These are phyloP conservation scores for Chlamydomonas schloesseri DNA, from an alignment of 139 green algal genomes.

Conservation along the genomic window DNA sequence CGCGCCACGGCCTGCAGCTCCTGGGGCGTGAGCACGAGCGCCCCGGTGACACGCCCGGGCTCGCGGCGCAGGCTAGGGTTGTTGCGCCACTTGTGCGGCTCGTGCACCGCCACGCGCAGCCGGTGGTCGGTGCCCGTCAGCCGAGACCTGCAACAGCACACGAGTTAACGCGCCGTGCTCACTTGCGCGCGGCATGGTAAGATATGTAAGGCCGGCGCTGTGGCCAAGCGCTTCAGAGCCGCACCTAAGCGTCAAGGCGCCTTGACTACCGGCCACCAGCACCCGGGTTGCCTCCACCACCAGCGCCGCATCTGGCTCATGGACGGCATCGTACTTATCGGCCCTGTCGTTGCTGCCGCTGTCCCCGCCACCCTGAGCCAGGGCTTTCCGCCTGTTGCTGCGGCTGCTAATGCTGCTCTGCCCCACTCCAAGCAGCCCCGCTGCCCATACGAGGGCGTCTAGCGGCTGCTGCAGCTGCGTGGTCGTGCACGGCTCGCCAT, in stretches of 20 bases:
- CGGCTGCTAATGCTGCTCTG: neutral
- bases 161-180: no score
- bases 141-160: no score
- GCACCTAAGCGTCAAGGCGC: no score
- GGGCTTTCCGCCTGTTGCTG: neutral
- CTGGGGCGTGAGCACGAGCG: neutral
- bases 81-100: neutral
- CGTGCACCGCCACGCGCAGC: neutral
- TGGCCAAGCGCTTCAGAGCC: no score
- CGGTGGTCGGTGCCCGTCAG: neutral
- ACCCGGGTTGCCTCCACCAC: no score
- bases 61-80: slow-evolving; percentile 26
- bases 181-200: no score
- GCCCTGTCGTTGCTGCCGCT: no score
- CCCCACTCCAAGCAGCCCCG: neutral
- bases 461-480: slow-evolving; percentile 26
- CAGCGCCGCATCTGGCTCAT: no score
- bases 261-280: no score
- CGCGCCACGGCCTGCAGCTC: neutral
- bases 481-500: neutral
- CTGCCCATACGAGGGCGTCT: neutral
- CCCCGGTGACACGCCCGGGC: neutral
- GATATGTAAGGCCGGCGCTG: no score
- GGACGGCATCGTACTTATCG: no score
- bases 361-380: no score